Evolutionary conservation across 208 protist species (phyloP).

Genomic region (Angomonas ambiguus): DNA sequence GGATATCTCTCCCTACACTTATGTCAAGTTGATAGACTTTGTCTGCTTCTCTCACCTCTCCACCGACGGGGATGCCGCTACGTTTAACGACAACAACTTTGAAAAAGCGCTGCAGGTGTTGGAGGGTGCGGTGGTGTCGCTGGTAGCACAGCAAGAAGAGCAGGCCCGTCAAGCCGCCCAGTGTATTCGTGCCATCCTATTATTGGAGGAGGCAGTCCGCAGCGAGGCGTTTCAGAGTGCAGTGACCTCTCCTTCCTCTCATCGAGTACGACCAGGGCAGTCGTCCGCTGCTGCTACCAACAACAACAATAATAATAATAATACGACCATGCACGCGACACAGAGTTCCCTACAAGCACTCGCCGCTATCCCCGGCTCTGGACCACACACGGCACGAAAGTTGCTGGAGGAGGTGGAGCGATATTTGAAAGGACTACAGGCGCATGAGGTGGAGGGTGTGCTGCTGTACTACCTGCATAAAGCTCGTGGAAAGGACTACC

Average conservation of each 20-base stretch:
- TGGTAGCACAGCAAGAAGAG: slow-evolving; percentile 34
- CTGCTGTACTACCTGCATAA: slow-evolving; percentile 64
- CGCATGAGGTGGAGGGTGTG: slow-evolving; percentile 84
- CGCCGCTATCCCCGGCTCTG: slow-evolving; percentile 34
- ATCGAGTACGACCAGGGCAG: no score
- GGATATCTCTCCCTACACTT: slow-evolving; percentile 81
- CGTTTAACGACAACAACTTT: slow-evolving; percentile 38
- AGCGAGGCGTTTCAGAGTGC: slow-evolving; percentile 13
- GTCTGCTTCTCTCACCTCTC: slow-evolving; percentile 55
- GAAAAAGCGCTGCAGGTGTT: slow-evolving; percentile 65
- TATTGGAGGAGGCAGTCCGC: slow-evolving; percentile 46
- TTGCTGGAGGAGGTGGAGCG: slow-evolving; percentile 71
- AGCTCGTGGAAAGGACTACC: slow-evolving; percentile 82
- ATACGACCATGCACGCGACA: background rate
- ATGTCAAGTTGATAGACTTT: slow-evolving; percentile 77
- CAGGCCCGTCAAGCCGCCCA: slow-evolving; percentile 60
- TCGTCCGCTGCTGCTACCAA: background rate
- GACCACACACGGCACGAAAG: slow-evolving; percentile 54
- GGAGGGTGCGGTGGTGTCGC: slow-evolving; percentile 45
- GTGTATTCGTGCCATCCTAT: slow-evolving; percentile 81
- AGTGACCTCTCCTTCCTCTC: no score
- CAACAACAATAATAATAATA: background rate
- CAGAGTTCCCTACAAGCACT: slow-evolving; percentile 8
- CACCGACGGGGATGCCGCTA: background rate
- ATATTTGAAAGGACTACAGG: slow-evolving; percentile 62